phyloP scores from a whole-genome alignment of 2,329 filamentous ascomycete species.

The Scedosporium boydii region DNA sequence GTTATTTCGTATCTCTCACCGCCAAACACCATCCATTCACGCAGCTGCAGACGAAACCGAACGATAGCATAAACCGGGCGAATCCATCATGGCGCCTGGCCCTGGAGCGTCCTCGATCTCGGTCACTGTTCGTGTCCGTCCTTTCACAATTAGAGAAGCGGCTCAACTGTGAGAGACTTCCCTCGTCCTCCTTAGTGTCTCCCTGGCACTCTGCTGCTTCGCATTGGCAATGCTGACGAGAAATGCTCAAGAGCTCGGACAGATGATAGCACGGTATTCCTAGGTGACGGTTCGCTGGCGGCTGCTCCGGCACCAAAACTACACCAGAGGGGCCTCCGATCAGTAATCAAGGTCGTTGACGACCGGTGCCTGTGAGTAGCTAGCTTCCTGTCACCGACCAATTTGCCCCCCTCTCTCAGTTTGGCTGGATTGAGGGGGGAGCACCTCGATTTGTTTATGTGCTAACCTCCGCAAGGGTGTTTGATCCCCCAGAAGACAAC shows the following conservation, averaged over 20 bases:
- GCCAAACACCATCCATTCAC: neutral
- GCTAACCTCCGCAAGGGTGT: constrained; percentile 53
- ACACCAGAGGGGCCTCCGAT: constrained; percentile 73
- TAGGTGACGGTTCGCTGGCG: constrained; percentile 96
- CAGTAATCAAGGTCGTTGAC: constrained; percentile 93
- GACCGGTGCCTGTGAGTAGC: constrained; percentile 80
- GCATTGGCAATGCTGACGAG: neutral
- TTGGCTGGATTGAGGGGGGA: neutral
- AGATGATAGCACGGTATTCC: constrained; percentile 82
- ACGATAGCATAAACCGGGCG: neutral
- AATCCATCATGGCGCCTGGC: constrained; percentile 16
- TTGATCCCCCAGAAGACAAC: constrained; percentile 93
- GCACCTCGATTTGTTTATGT: neutral
- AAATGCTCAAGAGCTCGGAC: constrained; percentile 39
- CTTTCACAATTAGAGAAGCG: constrained; percentile 82
- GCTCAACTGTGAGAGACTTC: constrained; percentile 62
- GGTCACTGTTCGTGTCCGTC: constrained; percentile 57
- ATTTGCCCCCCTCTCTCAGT: neutral
- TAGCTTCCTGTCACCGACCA: neutral
- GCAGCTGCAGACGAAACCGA: neutral
- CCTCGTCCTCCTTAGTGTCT: constrained; percentile 1
- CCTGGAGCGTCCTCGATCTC: constrained; percentile 48
- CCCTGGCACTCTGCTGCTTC: neutral
- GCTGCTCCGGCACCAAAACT: constrained; percentile 76
- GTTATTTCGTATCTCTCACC: neutral